Conservation (phyloP, 2,329 filamentous ascomycete genomes). For the Monosporascus ibericus region DNA sequence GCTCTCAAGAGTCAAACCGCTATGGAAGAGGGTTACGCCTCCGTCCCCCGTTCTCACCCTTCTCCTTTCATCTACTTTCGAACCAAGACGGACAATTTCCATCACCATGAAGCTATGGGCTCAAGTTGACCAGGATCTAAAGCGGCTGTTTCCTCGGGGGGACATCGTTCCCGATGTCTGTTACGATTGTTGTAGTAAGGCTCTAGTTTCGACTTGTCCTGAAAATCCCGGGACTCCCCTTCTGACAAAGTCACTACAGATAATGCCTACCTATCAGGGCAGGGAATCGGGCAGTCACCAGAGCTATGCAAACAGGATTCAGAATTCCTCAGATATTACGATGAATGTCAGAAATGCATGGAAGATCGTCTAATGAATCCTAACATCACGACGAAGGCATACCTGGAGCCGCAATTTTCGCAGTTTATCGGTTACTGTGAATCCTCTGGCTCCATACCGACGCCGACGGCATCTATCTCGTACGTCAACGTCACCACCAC, state of each 20-base stretch:
- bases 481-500: background rate
- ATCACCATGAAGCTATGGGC: background rate
- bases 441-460: background rate
- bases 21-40: too few relatives aligned
- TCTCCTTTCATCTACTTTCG: background rate
- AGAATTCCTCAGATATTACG: background rate
- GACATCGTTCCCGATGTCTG: background rate
- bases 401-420: background rate
- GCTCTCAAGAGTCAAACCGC: too few relatives aligned
- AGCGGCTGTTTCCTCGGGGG: background rate
- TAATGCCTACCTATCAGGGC: background rate
- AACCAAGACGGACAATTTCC: too few relatives aligned
- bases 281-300: background rate
- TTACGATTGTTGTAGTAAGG: background rate
- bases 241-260: background rate
- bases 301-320: background rate
- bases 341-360: background rate
- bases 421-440: background rate
- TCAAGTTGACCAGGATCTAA: background rate
- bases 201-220: too few relatives aligned
- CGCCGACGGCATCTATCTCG: background rate
- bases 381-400: too few relatives aligned
- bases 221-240: background rate
- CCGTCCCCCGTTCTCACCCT: background rate
- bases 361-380: fast-evolving